phyloP scores from a whole-genome alignment of 129 eudicot species.

The Arctium minus region DNA sequence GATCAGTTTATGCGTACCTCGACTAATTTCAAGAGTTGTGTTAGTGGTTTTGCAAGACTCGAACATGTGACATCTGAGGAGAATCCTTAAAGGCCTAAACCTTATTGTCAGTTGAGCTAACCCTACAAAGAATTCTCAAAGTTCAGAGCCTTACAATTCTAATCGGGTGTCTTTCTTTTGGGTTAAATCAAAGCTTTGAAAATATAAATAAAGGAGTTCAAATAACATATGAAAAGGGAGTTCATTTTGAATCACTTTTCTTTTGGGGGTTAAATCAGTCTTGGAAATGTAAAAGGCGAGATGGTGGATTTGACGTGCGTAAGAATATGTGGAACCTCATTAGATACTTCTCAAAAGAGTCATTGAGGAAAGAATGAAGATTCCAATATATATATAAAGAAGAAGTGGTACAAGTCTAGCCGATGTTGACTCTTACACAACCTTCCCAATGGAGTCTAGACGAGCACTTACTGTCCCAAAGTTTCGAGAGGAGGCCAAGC shows the following conservation, averaged over 20 bases:
- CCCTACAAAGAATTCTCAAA: no score
- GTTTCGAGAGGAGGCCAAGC: no score
- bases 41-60: no score
- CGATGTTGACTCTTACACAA: background rate
- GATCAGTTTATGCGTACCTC: no score
- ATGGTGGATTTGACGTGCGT: background rate
- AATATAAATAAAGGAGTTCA: no score
- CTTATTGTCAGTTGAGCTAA: no score
- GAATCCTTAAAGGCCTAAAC: no score
- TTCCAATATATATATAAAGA: background rate
- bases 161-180: background rate
- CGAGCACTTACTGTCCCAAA: no score
- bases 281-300: background rate
- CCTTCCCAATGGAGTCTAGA: background rate
- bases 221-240: background rate
- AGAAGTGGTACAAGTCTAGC: background rate
- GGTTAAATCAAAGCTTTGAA: background rate
- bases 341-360: background rate
- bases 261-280: background rate
- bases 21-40: no score
- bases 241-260: background rate
- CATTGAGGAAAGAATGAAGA: background rate
- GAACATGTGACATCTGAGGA: no score
- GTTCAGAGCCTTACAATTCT: background rate
- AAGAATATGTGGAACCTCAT: background rate